These are phyloP conservation scores for Coccomyxa subellipsoidea DNA, from an alignment of 163 green algal genomes.

Conservation along the genomic window DNA sequence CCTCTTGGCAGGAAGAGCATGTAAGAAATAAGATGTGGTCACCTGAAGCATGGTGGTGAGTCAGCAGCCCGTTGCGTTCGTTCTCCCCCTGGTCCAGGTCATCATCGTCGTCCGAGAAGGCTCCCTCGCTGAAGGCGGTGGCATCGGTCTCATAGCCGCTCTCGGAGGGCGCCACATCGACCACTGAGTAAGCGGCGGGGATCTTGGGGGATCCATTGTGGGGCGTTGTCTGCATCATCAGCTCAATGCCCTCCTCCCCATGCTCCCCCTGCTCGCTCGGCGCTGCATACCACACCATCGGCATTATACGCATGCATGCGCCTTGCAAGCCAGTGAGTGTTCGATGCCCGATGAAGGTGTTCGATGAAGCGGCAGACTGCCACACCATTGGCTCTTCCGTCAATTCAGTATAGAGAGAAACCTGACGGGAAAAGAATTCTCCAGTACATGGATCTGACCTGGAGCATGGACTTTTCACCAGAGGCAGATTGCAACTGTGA, in stretches of 20 bases:
- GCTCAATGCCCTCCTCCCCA: not conserved
- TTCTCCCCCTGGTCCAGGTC: not conserved
- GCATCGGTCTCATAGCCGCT: conserved; percentile 3
- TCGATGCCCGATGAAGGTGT: too few relatives aligned
- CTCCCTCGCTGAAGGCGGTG: not conserved
- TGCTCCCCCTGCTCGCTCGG: not conserved
- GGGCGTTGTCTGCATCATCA: not conserved
- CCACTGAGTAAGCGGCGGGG: not conserved
- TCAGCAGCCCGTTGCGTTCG: not conserved
- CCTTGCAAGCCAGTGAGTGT: too few relatives aligned
- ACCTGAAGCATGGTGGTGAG: not conserved
- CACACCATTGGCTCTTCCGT: not conserved
- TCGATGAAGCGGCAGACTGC: too few relatives aligned
- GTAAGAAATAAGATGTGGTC: too few relatives aligned
- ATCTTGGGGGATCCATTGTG: not conserved
- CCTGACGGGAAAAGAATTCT: too few relatives aligned
- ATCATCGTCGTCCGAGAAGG: not conserved
- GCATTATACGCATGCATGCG: too few relatives aligned
- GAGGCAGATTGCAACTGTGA: too few relatives aligned
- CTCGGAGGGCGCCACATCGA: not conserved
- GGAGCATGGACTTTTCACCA: too few relatives aligned
- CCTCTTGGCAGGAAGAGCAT: too few relatives aligned
- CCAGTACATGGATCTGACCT: too few relatives aligned
- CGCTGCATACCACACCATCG: not conserved
- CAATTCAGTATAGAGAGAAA: not conserved